Base-by-base conservation (phyloP, 2,329 filamentous ascomycete genomes). In the Aureobasidium melanogenum region DNA sequence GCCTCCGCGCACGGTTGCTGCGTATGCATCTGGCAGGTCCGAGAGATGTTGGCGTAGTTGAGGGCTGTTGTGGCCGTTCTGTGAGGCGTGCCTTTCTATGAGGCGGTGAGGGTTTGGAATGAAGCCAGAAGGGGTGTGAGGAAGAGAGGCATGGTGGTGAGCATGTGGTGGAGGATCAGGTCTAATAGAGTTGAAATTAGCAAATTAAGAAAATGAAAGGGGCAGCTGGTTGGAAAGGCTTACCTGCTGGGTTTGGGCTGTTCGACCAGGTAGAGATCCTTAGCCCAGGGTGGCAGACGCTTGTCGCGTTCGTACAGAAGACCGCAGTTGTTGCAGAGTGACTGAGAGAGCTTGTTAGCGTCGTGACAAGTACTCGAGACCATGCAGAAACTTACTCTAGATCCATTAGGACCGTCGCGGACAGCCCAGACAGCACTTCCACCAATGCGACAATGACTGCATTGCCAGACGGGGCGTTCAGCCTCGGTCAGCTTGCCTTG, bases 391-490 rank as follows among this genome's bases (percentile, higher is more conserved):
- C 88, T 82, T 78, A 94, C 90, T 75, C 89, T 88, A 65, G 89
- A 83, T 60, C 92, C 93, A 60, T 84, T 80, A 15, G 94, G 94
- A 26, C 94, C 94, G 75, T 97, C 92, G 68, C 94, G 82, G 3
- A 97, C 93, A 52, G 90, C 92, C 94, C 94, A 99, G 9, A 97
- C 91, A 30, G 91, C 88, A 52, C 87, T 87, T 17, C 93, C 94
- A 85, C 89, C 93, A 36, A 97, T 85, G 63, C 82, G 82, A 73
- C 94, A 99, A 74, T 97, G 93, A 47, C 80, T 80, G 75, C 94
- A 99, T 64, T 90, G 84, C 94, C 94, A 99, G 46, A 82, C 86
- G 65, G 84, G 80, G 67, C 92, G 83, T 78, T 97, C 94, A 69
- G 66, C 65, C 59, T 95, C 90, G 1, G 84, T 84, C 60, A 94